Conservation (phyloP, 2,329 filamentous ascomycete species). For the Nigrograna mackinnonii region DNA sequence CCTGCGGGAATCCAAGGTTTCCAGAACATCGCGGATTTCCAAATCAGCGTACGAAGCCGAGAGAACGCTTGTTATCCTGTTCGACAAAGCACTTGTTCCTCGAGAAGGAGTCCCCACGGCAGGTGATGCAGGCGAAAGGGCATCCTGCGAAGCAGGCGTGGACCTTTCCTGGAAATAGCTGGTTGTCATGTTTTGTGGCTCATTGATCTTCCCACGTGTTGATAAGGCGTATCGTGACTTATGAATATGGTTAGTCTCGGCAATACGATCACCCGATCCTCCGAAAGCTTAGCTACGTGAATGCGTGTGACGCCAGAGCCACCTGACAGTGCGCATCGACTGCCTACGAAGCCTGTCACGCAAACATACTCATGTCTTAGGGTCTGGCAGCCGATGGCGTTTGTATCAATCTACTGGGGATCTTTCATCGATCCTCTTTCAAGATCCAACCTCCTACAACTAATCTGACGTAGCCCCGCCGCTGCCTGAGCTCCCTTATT, state of each 20-base stretch:
- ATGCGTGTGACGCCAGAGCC: constrained; percentile 5
- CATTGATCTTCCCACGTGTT: constrained; percentile 2
- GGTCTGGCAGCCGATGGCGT: constrained; percentile 12
- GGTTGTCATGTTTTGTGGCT: constrained; percentile 25
- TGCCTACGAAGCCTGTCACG: constrained; percentile 9
- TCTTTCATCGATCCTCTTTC: constrained; percentile 15
- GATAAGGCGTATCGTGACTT: constrained; percentile 1
- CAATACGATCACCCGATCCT: too few relatives aligned
- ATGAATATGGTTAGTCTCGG: constrained; percentile 1
- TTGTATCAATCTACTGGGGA: constrained; percentile 4
- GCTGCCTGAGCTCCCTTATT: constrained; percentile 22
- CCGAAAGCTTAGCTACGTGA: constrained; percentile 7
- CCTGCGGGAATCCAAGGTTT: constrained; percentile 73
- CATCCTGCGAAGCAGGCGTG: constrained; percentile 28
- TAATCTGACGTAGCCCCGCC: constrained; percentile 21
- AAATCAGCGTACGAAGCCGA: constrained; percentile 91
- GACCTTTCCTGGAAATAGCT: constrained; percentile 36
- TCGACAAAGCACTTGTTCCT: constrained; percentile 69
- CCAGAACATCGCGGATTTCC: constrained; percentile 84
- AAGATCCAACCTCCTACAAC: constrained; percentile 8
- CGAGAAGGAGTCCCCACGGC: constrained; percentile 24
- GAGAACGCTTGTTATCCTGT: constrained; percentile 81
- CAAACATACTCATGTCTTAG: constrained; percentile 12
- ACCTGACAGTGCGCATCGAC: constrained; percentile 8
- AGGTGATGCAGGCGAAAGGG: constrained; percentile 28